Base-by-base conservation (phyloP, 306 rosid genomes). In the Bauhinia variegata region DNA sequence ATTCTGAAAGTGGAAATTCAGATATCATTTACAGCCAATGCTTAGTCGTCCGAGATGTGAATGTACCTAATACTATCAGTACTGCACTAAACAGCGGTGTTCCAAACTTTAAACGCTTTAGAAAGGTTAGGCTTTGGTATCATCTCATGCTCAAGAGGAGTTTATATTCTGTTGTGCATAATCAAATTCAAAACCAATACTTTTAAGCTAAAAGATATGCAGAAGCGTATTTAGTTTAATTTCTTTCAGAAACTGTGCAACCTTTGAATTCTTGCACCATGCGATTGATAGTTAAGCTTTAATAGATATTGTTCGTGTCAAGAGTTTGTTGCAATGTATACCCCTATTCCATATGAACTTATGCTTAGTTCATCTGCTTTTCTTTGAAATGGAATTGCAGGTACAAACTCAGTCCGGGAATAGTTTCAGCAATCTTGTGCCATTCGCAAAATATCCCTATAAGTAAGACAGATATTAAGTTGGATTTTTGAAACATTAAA, bases 391-490 rank as follows among this genome's bases (percentile, higher is more conserved):
- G 73, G 66, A 68, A 75, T 43, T 84, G 79, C 82, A 92, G 98
- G 65, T 48, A 60, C 79, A 86, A 13, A 79, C 73, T 54, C 78
- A 72, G 55, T 84, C 96, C 28, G 98, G 96, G 73, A 87, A 92
- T 75, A 92, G 96, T 85, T 87, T 87, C 53, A 59, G 60, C 77
- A 84, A 68, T 71, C 91, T 89, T 47, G 75, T 92, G 79, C 98
- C 96, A 30, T 89, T 82, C 75, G 83, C 90, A 17, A 88, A 84
- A 75, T 68, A 86, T 78, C 96, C 96, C 10, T 87, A 86, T 56
- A 84, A 76, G 98, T 89, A 86, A 83, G 96, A 67, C 55, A 34
- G 37, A 63, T 54, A 38, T 53, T 50, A 28, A 37, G 39, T 75
- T 14, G 47, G 13, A 43, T 60, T 60, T 72, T 48, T 62, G 14